phyloP scores from a whole-genome alignment of 2,329 filamentous ascomycete species.

The Plectosphaerella sp. region DNA sequence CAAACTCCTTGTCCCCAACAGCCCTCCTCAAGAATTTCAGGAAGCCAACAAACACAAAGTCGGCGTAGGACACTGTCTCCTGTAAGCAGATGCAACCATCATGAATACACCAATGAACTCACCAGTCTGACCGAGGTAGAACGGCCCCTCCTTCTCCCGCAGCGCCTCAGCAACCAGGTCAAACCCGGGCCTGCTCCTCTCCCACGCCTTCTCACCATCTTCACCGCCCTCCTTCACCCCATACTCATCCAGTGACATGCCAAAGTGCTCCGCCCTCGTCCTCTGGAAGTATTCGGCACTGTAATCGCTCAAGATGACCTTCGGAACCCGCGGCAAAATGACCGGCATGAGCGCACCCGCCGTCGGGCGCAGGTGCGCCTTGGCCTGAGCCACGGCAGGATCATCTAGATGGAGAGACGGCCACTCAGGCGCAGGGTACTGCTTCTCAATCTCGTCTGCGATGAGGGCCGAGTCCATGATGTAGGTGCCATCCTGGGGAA shows the following conservation, averaged over 20 bases:
- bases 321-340: constrained; percentile 43
- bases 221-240: constrained; percentile 40
- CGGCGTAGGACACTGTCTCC: constrained; percentile 36
- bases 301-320: constrained; percentile 42
- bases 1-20: constrained; percentile 28
- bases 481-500: constrained; percentile 48
- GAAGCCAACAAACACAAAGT: constrained; percentile 50
- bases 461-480: constrained; percentile 63
- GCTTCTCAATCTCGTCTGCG: constrained; percentile 51
- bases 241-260: constrained; percentile 48
- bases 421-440: constrained; percentile 38
- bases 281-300: constrained; percentile 51
- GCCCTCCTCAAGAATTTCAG: constrained; percentile 37
- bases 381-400: constrained; percentile 39
- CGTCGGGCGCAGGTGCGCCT: constrained; percentile 28
- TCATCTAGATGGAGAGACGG: constrained; percentile 56
- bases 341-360: constrained; percentile 30
- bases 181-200: constrained; percentile 30
- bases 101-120: constrained; percentile 15
- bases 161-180: constrained; percentile 38
- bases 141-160: constrained; percentile 55
- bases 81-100: neutral
- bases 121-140: constrained; percentile 52
- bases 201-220: constrained; percentile 48
- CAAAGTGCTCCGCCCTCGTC: constrained; percentile 43